phyloP scores from a whole-genome alignment of 2,329 filamentous ascomycete species.

The Colletotrichum sp. region DNA sequence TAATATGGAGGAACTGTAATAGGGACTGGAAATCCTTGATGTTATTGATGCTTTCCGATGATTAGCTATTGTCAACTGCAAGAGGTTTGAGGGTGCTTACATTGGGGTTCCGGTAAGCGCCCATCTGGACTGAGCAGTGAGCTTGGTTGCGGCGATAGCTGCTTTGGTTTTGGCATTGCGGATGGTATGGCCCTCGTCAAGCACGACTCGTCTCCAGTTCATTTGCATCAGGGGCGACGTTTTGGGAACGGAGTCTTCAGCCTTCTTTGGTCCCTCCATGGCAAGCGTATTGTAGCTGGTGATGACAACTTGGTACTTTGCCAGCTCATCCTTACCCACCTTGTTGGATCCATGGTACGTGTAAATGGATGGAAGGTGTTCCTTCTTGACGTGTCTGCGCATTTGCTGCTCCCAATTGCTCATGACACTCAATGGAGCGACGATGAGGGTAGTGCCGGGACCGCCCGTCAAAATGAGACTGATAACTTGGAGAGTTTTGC shows the following conservation, averaged over 20 bases:
- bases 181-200: slow-evolving; percentile 86
- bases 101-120: slow-evolving; percentile 83
- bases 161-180: slow-evolving; percentile 78
- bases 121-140: slow-evolving; percentile 79
- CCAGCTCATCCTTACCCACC: slow-evolving; percentile 61
- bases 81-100: slow-evolving; percentile 36
- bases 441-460: slow-evolving; percentile 73
- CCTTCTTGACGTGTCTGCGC: slow-evolving; percentile 69
- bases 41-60: slow-evolving; percentile 66
- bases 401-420: slow-evolving; percentile 90
- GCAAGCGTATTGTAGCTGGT: slow-evolving; percentile 83
- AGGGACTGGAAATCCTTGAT: slow-evolving; percentile 83
- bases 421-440: slow-evolving; percentile 86
- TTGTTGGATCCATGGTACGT: slow-evolving; percentile 76
- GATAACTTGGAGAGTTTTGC: slow-evolving; percentile 88
- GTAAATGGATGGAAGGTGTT: slow-evolving; percentile 69
- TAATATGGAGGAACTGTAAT: slow-evolving; percentile 77
- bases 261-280: slow-evolving; percentile 53
- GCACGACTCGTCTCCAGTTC: slow-evolving; percentile 78
- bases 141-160: slow-evolving; percentile 69
- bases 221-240: slow-evolving; percentile 43
- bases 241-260: neutral
- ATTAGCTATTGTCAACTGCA: neutral
- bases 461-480: slow-evolving; percentile 71
- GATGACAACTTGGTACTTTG: slow-evolving; percentile 76